A percentile compares a stretch with the other conserved stretches of the same genome.
Evolutionary conservation across 495 filamentous ascomycete genomes (phyloP).

Genomic region (Venustampulla echinocandica): DNA sequence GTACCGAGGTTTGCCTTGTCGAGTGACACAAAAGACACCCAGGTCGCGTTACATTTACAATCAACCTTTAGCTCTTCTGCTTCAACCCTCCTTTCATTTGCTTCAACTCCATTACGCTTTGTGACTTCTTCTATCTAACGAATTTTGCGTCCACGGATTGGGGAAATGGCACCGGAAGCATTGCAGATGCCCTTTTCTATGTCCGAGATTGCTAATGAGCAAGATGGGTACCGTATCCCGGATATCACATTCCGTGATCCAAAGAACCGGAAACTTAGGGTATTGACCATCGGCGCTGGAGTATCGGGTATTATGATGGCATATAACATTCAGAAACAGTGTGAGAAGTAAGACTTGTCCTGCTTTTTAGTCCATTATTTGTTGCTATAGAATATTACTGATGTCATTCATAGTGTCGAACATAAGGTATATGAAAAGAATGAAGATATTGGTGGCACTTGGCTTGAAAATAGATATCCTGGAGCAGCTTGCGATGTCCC

Average conservation of each 20-base stretch:
- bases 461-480: conserved; percentile 51
- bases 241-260: conserved; percentile 17
- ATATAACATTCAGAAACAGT: conserved; percentile 42
- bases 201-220: background rate
- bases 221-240: conserved; percentile 13
- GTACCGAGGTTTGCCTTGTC: too few species aligned
- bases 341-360: conserved; percentile 10
- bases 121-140: background rate
- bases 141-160: background rate
- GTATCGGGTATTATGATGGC: conserved; percentile 53
- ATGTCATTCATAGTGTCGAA: conserved; percentile 30
- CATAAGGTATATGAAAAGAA: conserved; percentile 76
- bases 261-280: conserved; percentile 17
- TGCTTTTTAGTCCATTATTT: background rate
- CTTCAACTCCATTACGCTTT: background rate
- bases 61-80: too few species aligned
- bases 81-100: background rate
- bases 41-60: too few species aligned
- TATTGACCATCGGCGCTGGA: conserved; percentile 50
- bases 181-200: background rate
- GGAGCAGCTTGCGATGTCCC: conserved; percentile 48
- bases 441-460: conserved; percentile 51
- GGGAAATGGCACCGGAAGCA: conserved; percentile 8
- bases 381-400: background rate
- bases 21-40: too few species aligned